phyloP scores from a whole-genome alignment of 1,284 basidiomycete genomes.

The Ganoderma resinaceum region DNA sequence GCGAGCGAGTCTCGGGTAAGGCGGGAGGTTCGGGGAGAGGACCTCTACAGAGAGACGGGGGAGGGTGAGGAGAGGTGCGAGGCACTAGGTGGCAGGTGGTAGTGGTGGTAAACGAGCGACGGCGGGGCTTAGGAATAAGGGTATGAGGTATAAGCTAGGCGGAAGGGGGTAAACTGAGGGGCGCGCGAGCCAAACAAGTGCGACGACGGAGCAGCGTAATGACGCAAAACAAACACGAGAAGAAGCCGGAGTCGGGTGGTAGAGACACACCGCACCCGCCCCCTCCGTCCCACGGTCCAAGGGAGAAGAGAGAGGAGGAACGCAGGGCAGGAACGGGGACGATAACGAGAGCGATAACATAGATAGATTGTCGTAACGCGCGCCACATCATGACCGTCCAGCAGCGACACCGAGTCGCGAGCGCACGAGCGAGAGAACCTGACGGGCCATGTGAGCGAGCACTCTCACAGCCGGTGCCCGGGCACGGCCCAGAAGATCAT shows the following conservation, averaged over 20 bases:
- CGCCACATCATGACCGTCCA: slow-evolving; percentile 2
- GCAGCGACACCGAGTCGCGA: not conserved
- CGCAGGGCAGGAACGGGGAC: not conserved
- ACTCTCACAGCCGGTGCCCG: slow-evolving; percentile 81
- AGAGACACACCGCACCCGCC: slow-evolving; percentile 11
- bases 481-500: slow-evolving; percentile 93
- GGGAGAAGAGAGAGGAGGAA: not conserved
- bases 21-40: slow-evolving; percentile 8
- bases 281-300: slow-evolving; percentile 17
- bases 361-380: slow-evolving; percentile 22
- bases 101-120: slow-evolving; percentile 33
- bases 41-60: slow-evolving; percentile 3
- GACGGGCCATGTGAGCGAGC: not conserved
- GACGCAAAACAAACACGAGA: slow-evolving; percentile 16
- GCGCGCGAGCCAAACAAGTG: slow-evolving; percentile 16
- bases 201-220: slow-evolving; percentile 31
- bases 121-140: slow-evolving; percentile 26
- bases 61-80: not conserved
- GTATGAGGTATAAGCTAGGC: slow-evolving; percentile 36
- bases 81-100: slow-evolving; percentile 3
- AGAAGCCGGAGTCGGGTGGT: not conserved
- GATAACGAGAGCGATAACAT: slow-evolving; percentile 14
- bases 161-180: slow-evolving; percentile 18
- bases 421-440: not conserved
- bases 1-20: not conserved